phyloP scores from a whole-genome alignment of 2,329 filamentous ascomycete species.

The Mollisia scopiformis region DNA sequence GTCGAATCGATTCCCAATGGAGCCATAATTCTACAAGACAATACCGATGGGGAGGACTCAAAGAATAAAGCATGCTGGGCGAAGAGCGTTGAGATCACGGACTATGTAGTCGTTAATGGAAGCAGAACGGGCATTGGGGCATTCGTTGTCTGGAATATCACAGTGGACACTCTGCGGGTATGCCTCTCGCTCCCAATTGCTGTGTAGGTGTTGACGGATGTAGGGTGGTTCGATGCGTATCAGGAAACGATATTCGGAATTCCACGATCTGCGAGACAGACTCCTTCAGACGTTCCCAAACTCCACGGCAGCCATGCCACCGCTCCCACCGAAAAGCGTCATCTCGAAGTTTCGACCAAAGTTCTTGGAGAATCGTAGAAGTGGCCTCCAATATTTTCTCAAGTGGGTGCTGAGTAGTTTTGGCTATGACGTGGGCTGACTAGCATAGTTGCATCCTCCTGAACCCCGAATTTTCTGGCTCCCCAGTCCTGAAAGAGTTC shows the following conservation, averaged over 20 bases:
- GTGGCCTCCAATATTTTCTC: constrained; percentile 87
- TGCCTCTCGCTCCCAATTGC: constrained; percentile 37
- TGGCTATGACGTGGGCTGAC: constrained; percentile 9
- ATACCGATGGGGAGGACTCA: constrained; percentile 50
- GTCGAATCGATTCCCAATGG: constrained; percentile 50
- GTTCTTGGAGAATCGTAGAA: constrained; percentile 83
- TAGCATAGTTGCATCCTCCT: constrained; percentile 76
- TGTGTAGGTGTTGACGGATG: constrained; percentile 25
- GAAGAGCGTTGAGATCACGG: constrained; percentile 61
- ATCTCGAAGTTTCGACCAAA: constrained; percentile 82
- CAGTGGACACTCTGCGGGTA: constrained; percentile 83
- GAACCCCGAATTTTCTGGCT: constrained; percentile 91
- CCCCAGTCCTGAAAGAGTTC: constrained; percentile 90
- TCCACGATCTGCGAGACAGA: constrained; percentile 77
- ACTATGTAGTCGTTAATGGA: constrained; percentile 54
- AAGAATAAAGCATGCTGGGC: constrained; percentile 66
- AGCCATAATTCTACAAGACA: constrained; percentile 65
- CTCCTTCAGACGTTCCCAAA: constrained; percentile 82
- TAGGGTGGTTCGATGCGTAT: constrained; percentile 65
- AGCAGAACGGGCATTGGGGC: constrained; percentile 58
- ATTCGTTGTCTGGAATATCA: constrained; percentile 94
- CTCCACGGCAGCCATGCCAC: constrained; percentile 84
- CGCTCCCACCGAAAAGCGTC: constrained; percentile 86
- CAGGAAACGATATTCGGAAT: constrained; percentile 86
- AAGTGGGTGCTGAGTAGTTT: constrained; percentile 63